These are phyloP conservation scores for Cicer judaicum DNA, from an alignment of 306 rosid species.

Conservation along the genomic window DNA sequence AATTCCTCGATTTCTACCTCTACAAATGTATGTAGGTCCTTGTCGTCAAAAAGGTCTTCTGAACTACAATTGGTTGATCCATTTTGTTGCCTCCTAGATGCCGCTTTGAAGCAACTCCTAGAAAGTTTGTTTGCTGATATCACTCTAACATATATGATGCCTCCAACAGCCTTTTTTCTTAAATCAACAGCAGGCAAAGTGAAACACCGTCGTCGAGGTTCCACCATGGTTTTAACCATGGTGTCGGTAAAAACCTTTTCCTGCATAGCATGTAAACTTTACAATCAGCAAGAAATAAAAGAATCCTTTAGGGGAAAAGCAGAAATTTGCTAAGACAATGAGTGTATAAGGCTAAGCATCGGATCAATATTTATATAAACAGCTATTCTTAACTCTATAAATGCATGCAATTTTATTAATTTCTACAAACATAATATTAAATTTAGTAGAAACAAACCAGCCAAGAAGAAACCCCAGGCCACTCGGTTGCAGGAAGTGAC, in stretches of 20 bases:
- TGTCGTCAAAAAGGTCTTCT: conserved; percentile 60
- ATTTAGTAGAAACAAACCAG: conserved; percentile 61
- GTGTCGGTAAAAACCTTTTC: conserved; percentile 80
- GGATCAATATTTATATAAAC: conserved; percentile 4
- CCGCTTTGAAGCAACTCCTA: conserved; percentile 69
- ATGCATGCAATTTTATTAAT: background rate
- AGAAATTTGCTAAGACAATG: conserved; percentile 14
- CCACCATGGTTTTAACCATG: conserved; percentile 90
- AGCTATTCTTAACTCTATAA: conserved; percentile 24
- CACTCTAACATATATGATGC: conserved; percentile 77
- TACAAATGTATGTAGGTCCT: conserved; percentile 81
- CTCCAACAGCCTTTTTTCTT: conserved; percentile 82
- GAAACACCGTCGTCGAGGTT: conserved; percentile 91
- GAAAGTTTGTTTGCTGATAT: conserved; percentile 79
- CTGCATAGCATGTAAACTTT: conserved; percentile 49
- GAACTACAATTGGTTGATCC: conserved; percentile 53
- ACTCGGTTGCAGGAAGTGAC: conserved; percentile 91
- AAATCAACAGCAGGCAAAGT: conserved; percentile 80
- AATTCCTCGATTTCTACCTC: conserved; percentile 89
- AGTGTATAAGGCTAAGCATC: conserved; percentile 20
- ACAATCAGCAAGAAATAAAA: conserved; percentile 28
- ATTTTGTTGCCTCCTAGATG: conserved; percentile 61
- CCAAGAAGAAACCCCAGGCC: conserved; percentile 95
- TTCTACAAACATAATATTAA: conserved; percentile 10
- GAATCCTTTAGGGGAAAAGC: background rate